phyloP scores from a whole-genome alignment of 1,284 basidiomycete genomes.

The Stygiomarasmius scandens region DNA sequence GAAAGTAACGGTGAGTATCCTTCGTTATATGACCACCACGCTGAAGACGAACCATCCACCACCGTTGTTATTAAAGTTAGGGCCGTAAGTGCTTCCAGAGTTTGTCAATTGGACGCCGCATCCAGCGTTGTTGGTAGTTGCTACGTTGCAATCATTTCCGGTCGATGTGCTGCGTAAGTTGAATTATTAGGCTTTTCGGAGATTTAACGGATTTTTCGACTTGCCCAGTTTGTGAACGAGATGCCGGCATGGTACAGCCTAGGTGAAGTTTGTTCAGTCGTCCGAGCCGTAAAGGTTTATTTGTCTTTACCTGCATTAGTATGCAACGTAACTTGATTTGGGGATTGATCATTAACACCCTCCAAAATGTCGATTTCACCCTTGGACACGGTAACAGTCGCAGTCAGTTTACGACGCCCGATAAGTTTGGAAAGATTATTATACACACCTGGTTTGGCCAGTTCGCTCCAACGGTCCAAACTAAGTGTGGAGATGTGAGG shows the following conservation, averaged over 20 bases:
- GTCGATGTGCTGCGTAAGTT: conserved; percentile 32
- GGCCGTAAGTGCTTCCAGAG: conserved; percentile 57
- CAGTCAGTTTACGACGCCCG: too few species aligned
- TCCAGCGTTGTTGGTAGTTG: conserved; percentile 58
- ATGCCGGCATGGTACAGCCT: conserved; percentile 64
- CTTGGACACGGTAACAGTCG: conserved; percentile 32
- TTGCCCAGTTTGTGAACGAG: conserved; percentile 53
- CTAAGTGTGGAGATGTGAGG: conserved; percentile 13
- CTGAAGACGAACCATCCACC: conserved; percentile 23
- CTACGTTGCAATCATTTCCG: conserved; percentile 56
- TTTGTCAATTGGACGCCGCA: conserved; percentile 61
- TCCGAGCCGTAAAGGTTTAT: too few species aligned
- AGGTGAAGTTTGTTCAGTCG: conserved; percentile 7
- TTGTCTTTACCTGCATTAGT: conserved; percentile 52
- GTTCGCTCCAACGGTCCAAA: conserved; percentile 45
- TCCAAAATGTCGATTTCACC: conserved; percentile 75
- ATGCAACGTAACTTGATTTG: conserved; percentile 67
- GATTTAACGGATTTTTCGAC: conserved; percentile 21
- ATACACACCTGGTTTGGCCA: conserved; percentile 50
- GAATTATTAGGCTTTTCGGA: conserved; percentile 4
- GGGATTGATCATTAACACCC: conserved; percentile 59
- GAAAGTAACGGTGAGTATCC: neutral
- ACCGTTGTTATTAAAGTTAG: conserved; percentile 59
- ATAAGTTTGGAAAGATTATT: neutral
- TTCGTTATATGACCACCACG: too few species aligned